A percentile compares a stretch with the other conserved stretches of the same genome.
Evolutionary conservation across 164 flowering plant species (phyloP).

Genomic region (Santalum album): DNA sequence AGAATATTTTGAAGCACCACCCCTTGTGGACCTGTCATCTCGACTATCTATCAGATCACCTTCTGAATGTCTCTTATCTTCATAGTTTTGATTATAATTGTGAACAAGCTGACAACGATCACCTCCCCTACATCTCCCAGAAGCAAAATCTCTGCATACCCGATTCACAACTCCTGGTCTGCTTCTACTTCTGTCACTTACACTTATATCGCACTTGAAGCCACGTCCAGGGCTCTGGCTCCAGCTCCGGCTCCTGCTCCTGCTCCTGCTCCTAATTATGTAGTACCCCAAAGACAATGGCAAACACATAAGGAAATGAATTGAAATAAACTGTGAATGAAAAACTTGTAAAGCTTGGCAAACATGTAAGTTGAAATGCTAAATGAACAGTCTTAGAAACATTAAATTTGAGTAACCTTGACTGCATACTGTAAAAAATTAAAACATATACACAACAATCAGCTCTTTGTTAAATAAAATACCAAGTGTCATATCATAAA

Average conservation of each 20-base stretch:
- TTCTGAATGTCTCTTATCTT: neutral
- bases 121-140: constrained; percentile 3
- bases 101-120: neutral
- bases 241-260: constrained; percentile 11
- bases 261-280: constrained; percentile 16
- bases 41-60: neutral
- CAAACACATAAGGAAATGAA: neutral
- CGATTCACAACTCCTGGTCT: neutral
- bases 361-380: too few species aligned
- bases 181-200: neutral
- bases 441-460: too few species aligned
- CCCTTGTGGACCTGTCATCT: neutral
- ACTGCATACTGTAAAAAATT: too few species aligned
- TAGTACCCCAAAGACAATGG: constrained; percentile 6
- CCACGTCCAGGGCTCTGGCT: neutral
- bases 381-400: too few species aligned
- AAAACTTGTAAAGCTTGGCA: too few species aligned
- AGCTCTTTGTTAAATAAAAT: too few species aligned
- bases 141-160: constrained; percentile 1
- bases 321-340: too few species aligned
- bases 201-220: neutral
- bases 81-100: neutral
- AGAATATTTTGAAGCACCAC: neutral
- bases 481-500: too few species aligned
- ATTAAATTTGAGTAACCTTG: too few species aligned